These are phyloP conservation scores for Monosporascus cannonballus DNA, from an alignment of 2,329 filamentous ascomycete species.

Conservation along the genomic window DNA sequence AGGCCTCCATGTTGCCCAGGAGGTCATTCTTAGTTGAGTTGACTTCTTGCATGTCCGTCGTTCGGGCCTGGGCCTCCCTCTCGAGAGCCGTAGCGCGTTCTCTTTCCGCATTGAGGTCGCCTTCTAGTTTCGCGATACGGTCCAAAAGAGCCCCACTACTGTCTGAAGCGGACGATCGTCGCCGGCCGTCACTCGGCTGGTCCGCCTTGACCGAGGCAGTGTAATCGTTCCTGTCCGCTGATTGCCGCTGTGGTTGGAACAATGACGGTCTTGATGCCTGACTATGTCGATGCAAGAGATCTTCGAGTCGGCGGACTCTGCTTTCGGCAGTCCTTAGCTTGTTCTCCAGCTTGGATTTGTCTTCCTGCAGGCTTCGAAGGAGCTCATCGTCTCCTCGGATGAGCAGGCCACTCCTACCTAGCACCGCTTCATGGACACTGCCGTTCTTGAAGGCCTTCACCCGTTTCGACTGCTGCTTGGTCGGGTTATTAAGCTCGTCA, in stretches of 20 bases:
- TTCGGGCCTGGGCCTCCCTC: constrained; percentile 58
- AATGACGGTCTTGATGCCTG: constrained; percentile 49
- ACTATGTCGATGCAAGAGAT: constrained; percentile 79
- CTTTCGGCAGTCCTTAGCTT: constrained; percentile 80
- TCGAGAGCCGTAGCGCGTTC: constrained; percentile 62
- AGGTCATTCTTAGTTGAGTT: constrained; percentile 92
- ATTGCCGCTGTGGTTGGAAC: constrained; percentile 45
- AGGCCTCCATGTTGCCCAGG: constrained; percentile 87
- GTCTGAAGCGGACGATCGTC: constrained; percentile 37
- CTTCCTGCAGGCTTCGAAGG: constrained; percentile 69
- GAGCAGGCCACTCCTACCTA: constrained; percentile 80
- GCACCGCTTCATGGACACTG: constrained; percentile 82
- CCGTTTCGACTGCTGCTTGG: constrained; percentile 78
- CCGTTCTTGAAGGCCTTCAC: constrained; percentile 95
- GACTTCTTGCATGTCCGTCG: constrained; percentile 63
- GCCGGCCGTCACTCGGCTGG: constrained; percentile 35
- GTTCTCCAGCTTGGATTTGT: constrained; percentile 69
- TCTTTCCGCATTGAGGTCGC: constrained; percentile 68
- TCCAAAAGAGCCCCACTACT: constrained; percentile 39
- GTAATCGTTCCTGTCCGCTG: constrained; percentile 41
- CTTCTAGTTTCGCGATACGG: constrained; percentile 61
- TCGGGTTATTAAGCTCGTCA: constrained; percentile 73
- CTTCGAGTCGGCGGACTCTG: constrained; percentile 83
- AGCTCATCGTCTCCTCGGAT: constrained; percentile 85
- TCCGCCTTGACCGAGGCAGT: constrained; percentile 41